Base-by-base conservation (phyloP, 2,329 filamentous ascomycete species). In the Talaromyces sp. region DNA sequence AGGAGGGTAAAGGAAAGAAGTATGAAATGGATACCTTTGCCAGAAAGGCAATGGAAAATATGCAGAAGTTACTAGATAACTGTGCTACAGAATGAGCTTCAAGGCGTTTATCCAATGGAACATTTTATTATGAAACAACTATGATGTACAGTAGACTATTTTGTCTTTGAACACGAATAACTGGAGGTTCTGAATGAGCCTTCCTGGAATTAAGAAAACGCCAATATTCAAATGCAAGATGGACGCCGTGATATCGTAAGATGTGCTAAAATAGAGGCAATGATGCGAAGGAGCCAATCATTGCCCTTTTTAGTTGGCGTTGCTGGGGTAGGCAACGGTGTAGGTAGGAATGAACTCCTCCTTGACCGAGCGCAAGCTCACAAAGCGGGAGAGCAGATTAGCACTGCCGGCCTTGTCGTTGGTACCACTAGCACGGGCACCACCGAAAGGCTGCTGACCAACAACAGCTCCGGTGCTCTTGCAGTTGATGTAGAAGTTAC, bases 391-490 rank as follows among this genome's bases (percentile, higher is more conserved):
- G 61, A 89, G 68, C 51, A 87, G 69, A 66, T 83, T 82, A 62
- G 78, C 70, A 65, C 82, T 86, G 27, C 86, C 86, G 14, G 86
- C 85, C 79, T 88, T 88, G 73, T 89, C 86, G 67, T 89, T 88
- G 7, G 86, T 89, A 20, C 86, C 86, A 57, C 82, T 86, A n/a
- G 84, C 85, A 55, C 86, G 78, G 14, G 83, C 80, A 48, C 86
- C 86, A 13, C 86, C 86, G 67, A 89, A 89, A 4, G 86, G 82
- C 74, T 89, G 86, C 75, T 89, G 86, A 2, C 86, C 86, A 13
- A 89, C 86, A 29, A 89, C 84, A 13, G 86, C 86, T 16, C 85
- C 86, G 1, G 86, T 89, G 71, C 84, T 76, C 65, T 77, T 76
- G 64, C 68, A 73, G 63, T 77, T 76, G 54, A 76, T 70, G 52